Conservation (phyloP, 2,329 filamentous ascomycete genomes). For the Alternaria alternata region DNA sequence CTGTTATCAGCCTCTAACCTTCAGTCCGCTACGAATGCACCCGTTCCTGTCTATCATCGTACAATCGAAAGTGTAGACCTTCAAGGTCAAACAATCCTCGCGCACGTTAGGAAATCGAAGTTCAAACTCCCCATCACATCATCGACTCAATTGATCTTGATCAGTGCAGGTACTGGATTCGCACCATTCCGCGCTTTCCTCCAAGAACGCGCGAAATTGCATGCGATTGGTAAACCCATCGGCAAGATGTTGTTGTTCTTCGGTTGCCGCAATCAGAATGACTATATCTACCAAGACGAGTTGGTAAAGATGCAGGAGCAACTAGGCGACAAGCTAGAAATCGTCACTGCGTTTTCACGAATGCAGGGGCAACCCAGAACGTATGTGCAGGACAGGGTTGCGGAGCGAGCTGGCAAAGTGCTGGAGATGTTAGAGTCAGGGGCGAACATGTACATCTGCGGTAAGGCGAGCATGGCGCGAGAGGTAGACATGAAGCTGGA, state of each 20-base stretch:
- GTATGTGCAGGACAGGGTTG: slow-evolving; percentile 51
- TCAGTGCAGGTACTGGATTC: slow-evolving; percentile 47
- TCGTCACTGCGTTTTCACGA: slow-evolving; percentile 40
- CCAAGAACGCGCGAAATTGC: slow-evolving; percentile 45
- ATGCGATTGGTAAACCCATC: slow-evolving; percentile 39
- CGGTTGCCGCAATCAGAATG: slow-evolving; percentile 39
- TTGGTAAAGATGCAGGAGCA: slow-evolving; percentile 29
- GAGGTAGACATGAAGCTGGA: slow-evolving; percentile 54
- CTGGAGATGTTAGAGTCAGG: slow-evolving; percentile 49
- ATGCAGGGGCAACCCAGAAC: slow-evolving; percentile 19
- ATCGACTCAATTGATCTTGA: slow-evolving; percentile 52
- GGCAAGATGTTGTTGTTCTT: slow-evolving; percentile 47
- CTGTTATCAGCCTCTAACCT: slow-evolving; percentile 42
- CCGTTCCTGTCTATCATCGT: slow-evolving; percentile 28
- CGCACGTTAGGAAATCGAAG: slow-evolving; percentile 53
- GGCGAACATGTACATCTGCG: slow-evolving; percentile 48
- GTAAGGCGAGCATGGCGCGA: slow-evolving; percentile 52
- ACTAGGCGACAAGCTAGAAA: slow-evolving; percentile 34
- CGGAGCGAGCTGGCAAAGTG: slow-evolving; percentile 37
- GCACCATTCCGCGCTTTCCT: slow-evolving; percentile 48
- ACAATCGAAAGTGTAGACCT: slow-evolving; percentile 20
- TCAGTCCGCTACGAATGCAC: slow-evolving; percentile 17
- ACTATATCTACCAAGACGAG: slow-evolving; percentile 45
- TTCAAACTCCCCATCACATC: slow-evolving; percentile 57
- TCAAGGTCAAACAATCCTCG: slow-evolving; percentile 42